Base-by-base conservation (phyloP, 805 yeast genomes). In the Zygoascus flipseniorum region DNA sequence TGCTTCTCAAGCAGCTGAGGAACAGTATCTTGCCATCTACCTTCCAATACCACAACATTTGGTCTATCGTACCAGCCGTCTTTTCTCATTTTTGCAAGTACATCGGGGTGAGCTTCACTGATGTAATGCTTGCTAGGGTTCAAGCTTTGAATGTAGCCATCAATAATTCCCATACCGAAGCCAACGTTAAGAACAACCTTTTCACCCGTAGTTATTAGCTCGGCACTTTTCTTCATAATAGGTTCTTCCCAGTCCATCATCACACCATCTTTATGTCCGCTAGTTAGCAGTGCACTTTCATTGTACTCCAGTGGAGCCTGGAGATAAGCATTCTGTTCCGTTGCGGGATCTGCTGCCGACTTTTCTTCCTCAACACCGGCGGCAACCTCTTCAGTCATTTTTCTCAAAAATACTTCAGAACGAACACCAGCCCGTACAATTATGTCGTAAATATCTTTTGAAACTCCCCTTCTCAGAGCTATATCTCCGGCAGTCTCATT, bases 231-330 rank as follows among this genome's bases (percentile, higher is more conserved):
- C 51, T 76, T 72, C 98, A 90, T 90, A 53, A 90, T 73, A 19
- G 81, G 79, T 4, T 81, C 76, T 66, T 90, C 98, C 98, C 98
- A 90, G 60, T 85, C 85, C 98, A 90, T 90, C 98, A 90, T 90
- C 2, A 90, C 97, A 16, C 97, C 98, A 62, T 90, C 97, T 51
- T 83, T 73, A 50, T 83, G 72, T 23, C 80, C 83, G 55, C 80
- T 75, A 0, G 97, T 92, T 26, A 88, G 72, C 26, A 90, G 72
- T 0, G 93, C 83, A 51, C 75, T 78, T 55, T 83, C 84, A 1
- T 71, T 70, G 65, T 87, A 90, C 59, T 80, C 82, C 26, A 90
- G 71, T 62, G 83, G 75, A 3, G 90, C 79, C 11, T 76, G 69
- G 44, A 90, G 72, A 62, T 83, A 90, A 0, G 85, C 76, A 2